Percentiles rank a stretch among this genome's conserved stretches.
Evolutionary conservation across 257 asterid genomes (phyloP).

Genomic region (Solanum sitiens): DNA sequence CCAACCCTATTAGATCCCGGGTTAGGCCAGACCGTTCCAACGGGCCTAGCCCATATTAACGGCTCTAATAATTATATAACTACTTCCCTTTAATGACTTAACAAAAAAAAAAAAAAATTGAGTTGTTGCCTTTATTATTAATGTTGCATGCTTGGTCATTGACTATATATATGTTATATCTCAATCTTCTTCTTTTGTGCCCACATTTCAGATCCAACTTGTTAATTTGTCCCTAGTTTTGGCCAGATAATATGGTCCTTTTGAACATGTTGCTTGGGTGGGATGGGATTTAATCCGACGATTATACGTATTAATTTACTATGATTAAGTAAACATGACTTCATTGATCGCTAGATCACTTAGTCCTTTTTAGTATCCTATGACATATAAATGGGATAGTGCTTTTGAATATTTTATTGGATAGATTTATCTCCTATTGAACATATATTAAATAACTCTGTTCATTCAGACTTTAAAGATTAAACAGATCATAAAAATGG

Average conservation of each 20-base stretch:
- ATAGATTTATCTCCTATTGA: not conserved
- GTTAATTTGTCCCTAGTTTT: not conserved
- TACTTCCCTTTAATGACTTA: not conserved
- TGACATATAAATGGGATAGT: not conserved
- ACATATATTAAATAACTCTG: not conserved
- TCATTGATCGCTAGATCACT: not conserved
- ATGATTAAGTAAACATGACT: not conserved
- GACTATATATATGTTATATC: not conserved
- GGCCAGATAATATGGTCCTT: not conserved
- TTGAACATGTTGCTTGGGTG: not conserved
- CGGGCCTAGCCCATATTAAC: too few relatives aligned
- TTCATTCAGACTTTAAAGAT: not conserved
- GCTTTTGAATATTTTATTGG: not conserved
- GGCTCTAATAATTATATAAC: not conserved
- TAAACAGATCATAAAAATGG: not conserved
- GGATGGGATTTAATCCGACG: not conserved
- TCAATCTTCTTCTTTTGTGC: not conserved
- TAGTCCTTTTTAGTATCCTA: not conserved
- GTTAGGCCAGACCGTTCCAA: too few relatives aligned
- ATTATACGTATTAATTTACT: not conserved
- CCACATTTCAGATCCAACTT: not conserved
- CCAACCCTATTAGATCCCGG: too few relatives aligned
- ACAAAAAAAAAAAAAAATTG: not conserved
- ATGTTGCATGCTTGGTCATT: not conserved
- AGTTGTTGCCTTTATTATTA: not conserved